A percentile compares a stretch with the other conserved stretches of the same genome.
Conservation (phyloP, 2,329 filamentous ascomycete species). For the Penicillium sp. region DNA sequence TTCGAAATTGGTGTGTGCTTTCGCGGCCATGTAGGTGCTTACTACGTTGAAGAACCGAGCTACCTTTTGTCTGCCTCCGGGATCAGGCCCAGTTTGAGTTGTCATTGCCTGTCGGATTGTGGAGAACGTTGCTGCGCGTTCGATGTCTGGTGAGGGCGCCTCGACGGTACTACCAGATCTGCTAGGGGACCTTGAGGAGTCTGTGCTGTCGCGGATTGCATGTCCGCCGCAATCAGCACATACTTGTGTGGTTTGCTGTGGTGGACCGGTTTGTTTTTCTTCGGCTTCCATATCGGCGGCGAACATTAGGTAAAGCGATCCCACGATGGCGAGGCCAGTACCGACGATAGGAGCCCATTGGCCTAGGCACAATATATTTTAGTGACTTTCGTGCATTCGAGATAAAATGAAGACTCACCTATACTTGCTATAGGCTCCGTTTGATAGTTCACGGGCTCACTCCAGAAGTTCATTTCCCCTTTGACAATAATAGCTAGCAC, state of each 20-base stretch:
- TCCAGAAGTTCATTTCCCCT: conserved; percentile 67
- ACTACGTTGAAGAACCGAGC: conserved; percentile 46
- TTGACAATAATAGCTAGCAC: conserved; percentile 52
- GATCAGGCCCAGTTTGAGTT: conserved; percentile 22
- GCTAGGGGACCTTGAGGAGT: background rate
- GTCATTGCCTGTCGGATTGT: conserved; percentile 5
- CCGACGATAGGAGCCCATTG: conserved; percentile 48
- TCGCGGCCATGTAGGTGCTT: conserved; percentile 50
- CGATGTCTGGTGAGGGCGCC: background rate
- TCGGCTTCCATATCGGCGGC: conserved; percentile 35
- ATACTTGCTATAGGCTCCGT: conserved; percentile 64
- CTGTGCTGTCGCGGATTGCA: background rate
- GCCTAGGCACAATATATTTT: conserved; percentile 17
- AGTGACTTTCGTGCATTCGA: background rate
- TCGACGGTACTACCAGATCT: conserved; percentile 1
- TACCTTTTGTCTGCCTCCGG: conserved; percentile 43
- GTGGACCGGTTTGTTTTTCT: conserved; percentile 16
- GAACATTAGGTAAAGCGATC: conserved; percentile 59
- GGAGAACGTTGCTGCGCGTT: background rate
- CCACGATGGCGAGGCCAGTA: conserved; percentile 57
- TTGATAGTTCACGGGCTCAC: conserved; percentile 55
- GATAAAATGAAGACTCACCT: conserved; percentile 44
- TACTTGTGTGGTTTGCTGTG: background rate
- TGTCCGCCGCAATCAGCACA: background rate
- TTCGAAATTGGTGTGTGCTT: conserved; percentile 51